Base-by-base conservation (phyloP, 352 stramenopile genomes). In the Phytopythium kandeliae region DNA sequence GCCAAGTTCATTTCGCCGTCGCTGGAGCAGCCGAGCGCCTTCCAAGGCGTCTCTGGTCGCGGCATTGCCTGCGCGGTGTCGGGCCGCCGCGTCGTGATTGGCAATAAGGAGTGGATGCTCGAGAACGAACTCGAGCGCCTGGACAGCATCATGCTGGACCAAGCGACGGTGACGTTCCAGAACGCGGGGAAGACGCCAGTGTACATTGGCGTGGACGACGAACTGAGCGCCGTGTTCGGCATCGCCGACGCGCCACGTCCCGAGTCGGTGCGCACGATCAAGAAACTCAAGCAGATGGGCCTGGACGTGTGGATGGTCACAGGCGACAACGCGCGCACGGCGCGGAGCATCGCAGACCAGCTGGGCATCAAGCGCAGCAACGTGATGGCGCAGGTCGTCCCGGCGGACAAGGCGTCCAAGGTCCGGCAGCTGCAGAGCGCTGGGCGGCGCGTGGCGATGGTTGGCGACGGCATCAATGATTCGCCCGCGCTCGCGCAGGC, bases 221-320 rank as follows among this genome's bases (percentile, higher is more conserved):
- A 86, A 22, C 58, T 95, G 2, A 77, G 67, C 22, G 83, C 78
- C 0, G 69, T 94, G n/a, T 88, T 97, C 55, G 87, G 79, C 34
- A 69, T 97, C 2, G 78, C 74, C 2, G 88, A 97, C 44, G 78
- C 79, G 19, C 76, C 96, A 8, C 97, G 97, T 31, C 74, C 88
- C 2, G 95, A 98, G 58, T 95, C 96, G 9, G 76, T 86, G 37
- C 71, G 81, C 38, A 95, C 94, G 25, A 73, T 99, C 6, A 85
- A 73, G 52, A 91, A 94, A 63, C 76, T 99, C 34, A 74, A 90
- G 51, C 52, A 92, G 34, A 96, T 97, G 71, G 86, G 89, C 2
- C 71, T 99, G 28, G 84, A 98, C 28, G 88, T 99, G 16, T 98
- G 91, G 85, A 99, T 99, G 95, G 71, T 99, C n/a, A 99, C 97